Evolutionary conservation across 208 protist genomes (phyloP), one percentile per base, ranked within the genome.

Genomic region (Wallacemonas collosoma): DNA sequence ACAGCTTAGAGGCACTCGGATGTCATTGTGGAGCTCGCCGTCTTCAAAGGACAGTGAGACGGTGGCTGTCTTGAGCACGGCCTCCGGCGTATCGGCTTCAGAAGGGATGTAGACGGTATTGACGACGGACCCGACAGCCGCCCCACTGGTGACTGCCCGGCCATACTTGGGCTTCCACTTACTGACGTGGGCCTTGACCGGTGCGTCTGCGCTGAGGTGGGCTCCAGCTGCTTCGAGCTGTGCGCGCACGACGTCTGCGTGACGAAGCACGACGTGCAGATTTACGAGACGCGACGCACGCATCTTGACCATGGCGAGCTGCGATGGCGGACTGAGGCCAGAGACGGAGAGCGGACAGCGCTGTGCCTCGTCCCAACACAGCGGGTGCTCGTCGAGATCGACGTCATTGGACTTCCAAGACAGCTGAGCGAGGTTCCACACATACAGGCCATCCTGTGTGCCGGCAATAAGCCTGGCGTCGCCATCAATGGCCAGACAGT

Each of bases 91-190:
- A 45, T 43, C 63, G 12, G 50, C 60, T 3, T 41, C 15, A 4
- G 60, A 38, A 6, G 36, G 47, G 11, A 76, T 12, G 11, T 36
- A 40, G 3, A 87, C 76, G 9, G 73, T 67, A 70, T 95, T 93
- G 41, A 77, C 83, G 68, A 95, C 87, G 6, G 92, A 74, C 4
- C 90, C 87, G 2, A 93, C 68, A 1, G 83, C 86, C 35, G 68
- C 71, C 0, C 87, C 87, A 48, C 70, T 69, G 1, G 87, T 80
- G 36, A 89, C 58, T n/a, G 74, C 75, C 40, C 72, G 72, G 6
- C 72, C 81, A 61, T 91, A 88, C 79, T 93, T 95, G 0, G 83
- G 76, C 71, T 91, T 91, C 90, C 90, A 95, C 48, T 48, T 71
- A 60, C 84, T 83, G 36, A 79, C 48, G 36, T 26, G 26, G 26